Base-by-base conservation (phyloP, 805 yeast species). In the Spathaspora boniae region DNA sequence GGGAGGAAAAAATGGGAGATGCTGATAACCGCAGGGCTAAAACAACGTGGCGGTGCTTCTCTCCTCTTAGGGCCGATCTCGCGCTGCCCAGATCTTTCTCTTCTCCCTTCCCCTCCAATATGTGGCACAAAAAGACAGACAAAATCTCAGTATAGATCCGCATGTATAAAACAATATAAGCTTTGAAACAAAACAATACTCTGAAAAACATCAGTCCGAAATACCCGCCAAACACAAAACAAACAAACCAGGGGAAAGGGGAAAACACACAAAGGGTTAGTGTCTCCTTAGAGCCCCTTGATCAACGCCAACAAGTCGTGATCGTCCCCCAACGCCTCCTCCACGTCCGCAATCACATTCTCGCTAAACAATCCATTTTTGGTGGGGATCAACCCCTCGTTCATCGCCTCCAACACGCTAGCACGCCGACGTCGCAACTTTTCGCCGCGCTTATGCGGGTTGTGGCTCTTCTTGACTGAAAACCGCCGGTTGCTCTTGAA, bases 311-410 rank as follows among this genome's bases (percentile, higher is more conserved):
- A 61, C 36, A 67, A 50, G 43, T 67, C 73, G 38, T 54, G 52
- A 45, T 67, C 73, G 24, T 78, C 86, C 15, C 76, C 77, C 32
- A 80, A 54, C 9, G 74, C 68, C 45, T 83, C 86, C 50, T 85
- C 93, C 26, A 85, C 86, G 49, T 81, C 86, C 7, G 79, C 78
- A 48, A 85, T 56, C 3, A 86, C 80, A 40, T 76, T 76, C 54
- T 84, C 93, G 51, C 83, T 81, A 54, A 84, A 84, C 37, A 85
- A 60, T 4, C 94, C 94, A 43, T 78, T 76, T 48, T 76, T 82
- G 0, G 94, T 85, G 14, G 82, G 78, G 43, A 91, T 65, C 46
- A 78, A 64, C 8, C 89, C 89, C 53, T 84, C 91, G 7, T 78
- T 74, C 6, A 80, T 82, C 4, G 93, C 89, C 47, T 83, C 93